Base-by-base conservation (phyloP, 805 yeast genomes). In the Blastobotrys attinorum region DNA sequence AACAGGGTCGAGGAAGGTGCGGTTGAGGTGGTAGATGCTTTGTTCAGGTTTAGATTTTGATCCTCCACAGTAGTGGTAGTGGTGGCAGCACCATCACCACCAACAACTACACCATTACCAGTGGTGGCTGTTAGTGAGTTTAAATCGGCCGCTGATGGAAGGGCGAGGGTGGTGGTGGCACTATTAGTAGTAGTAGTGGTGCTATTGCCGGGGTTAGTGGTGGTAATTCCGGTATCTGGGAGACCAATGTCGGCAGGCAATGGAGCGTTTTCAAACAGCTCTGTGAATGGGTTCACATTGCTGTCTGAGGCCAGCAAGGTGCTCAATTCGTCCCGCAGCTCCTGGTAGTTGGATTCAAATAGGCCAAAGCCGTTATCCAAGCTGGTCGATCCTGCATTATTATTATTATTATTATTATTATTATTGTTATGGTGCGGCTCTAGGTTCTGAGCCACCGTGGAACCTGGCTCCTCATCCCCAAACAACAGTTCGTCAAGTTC, bases 291-390 rank as follows among this genome's bases (percentile, higher is more conserved):
- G 6, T 20, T n/a, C 6, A 32, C 4, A 6, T 32, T 20, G 36
- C 40, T 40, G 33, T 45, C 50, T 7, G 39, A 38, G 22, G 48
- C 40, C 31, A 45, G 39, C 40, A 47, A 41, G 11, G 49, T 39
- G 18, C 42, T 41, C 25, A 46, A 44, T 37, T 50, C 53, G 17
- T 49, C 50, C 27, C 47, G 49, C 34, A 49, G 38, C 7, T 43
- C 36, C 20, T 48, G 45, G 20, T 48, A 48, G 37, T 32, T 21
- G 18, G 15, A 5, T 20, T 23, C 22, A 23, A 36, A 22, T 16
- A 22, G 17, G 15, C 22, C 22, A 16, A 21, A 13, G 3, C n/a
- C 39, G n/a, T 27, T 22, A 2, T 22, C n/a, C 21, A 36, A 21
- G 10, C 15, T 10, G 17, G 17, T 36, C 29, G 21, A 7, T 7